These are phyloP conservation scores for Scenedesmus sp. DNA, from an alignment of 163 green algal species.

Conservation along the genomic window DNA sequence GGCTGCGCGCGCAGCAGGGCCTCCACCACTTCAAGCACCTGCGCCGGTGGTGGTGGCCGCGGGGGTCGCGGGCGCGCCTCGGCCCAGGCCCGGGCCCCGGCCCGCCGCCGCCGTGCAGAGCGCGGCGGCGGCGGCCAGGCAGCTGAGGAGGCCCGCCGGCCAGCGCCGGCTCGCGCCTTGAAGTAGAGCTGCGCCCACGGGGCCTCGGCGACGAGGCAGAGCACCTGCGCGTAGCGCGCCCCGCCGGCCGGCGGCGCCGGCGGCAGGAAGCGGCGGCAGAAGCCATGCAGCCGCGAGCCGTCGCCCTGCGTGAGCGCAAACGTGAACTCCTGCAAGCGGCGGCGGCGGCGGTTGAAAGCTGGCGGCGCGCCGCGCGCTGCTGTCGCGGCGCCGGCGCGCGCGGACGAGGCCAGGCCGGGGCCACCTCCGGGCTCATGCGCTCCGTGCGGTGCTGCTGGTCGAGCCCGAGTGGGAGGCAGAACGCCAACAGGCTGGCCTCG, in stretches of 20 bases:
- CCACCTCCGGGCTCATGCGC: not conserved
- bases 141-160: not conserved
- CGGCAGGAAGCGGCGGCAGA: constrained; percentile 71
- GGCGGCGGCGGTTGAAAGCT: not conserved
- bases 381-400: not conserved
- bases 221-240: constrained; percentile 70
- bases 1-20: constrained; percentile 63
- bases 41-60: no score
- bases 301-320: constrained; percentile 69
- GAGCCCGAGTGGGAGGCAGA: constrained; percentile 73
- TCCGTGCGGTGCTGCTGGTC: constrained; percentile 49
- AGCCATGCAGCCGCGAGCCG: constrained; percentile 67
- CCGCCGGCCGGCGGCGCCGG: constrained; percentile 45
- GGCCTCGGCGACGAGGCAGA: constrained; percentile 73
- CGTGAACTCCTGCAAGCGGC: constrained; percentile 64
- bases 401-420: not conserved
- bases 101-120: no score
- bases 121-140: not conserved
- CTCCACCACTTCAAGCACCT: constrained; percentile 76
- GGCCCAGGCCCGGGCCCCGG: no score
- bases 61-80: no score
- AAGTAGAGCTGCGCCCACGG: constrained; percentile 73
- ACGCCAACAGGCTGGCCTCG: constrained; percentile 40
- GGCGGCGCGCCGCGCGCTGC: not conserved
- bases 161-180: constrained; percentile 59